These are phyloP conservation scores for Acacia pycnantha DNA, from an alignment of 331 rosid genomes.

Conservation along the genomic window DNA sequence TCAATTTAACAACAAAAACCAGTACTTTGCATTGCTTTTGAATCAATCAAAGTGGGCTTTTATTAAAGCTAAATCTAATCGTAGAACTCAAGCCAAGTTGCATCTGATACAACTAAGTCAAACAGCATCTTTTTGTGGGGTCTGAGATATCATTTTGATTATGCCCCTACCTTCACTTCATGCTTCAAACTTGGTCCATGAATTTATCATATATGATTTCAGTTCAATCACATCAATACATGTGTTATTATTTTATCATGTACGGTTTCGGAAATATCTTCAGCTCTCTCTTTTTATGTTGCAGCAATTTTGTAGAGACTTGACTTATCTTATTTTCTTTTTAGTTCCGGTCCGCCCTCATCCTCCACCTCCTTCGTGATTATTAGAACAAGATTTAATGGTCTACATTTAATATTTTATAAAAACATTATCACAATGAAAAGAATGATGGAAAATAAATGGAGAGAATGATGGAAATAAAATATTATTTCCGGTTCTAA, in stretches of 20 bases:
- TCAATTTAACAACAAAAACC: background rate
- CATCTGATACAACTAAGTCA: background rate
- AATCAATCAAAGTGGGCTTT: background rate
- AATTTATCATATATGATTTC: background rate
- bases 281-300: no score
- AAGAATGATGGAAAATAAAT: no score
- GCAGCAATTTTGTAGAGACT: background rate
- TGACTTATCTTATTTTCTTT: no score
- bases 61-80: background rate
- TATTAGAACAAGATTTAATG: no score
- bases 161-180: background rate
- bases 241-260: background rate
- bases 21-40: background rate
- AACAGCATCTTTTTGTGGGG: background rate
- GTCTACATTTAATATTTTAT: no score
- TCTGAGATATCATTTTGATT: background rate
- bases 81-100: background rate
- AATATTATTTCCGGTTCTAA: no score
- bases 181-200: background rate
- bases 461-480: no score
- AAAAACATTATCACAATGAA: no score
- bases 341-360: fast-evolving
- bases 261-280: no score
- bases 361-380: no score
- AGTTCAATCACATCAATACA: background rate